Conservation (phyloP, 2,329 filamentous ascomycete species). For the Xylariaceae sp. region DNA sequence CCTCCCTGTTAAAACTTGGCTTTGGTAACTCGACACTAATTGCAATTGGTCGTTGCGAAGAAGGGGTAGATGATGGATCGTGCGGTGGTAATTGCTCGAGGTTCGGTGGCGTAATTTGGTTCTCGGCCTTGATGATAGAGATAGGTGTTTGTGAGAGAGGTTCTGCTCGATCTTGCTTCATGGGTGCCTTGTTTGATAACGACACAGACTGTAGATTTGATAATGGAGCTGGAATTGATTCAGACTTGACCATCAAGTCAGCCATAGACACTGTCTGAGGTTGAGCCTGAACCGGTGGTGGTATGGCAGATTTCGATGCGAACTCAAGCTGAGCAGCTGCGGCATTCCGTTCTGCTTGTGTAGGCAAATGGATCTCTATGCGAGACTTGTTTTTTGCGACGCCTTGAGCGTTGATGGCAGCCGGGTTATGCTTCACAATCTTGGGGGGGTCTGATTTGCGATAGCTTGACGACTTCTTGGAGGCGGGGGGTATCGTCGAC, state of each 20-base stretch:
- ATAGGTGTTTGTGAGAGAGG: conserved; percentile 1
- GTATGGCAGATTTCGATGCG: conserved; percentile 13
- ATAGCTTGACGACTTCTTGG: conserved; percentile 31
- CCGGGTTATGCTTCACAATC: conserved; percentile 40
- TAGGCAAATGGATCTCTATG: conserved; percentile 29
- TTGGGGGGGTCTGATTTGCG: conserved; percentile 29
- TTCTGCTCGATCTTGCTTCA: conserved; percentile 3
- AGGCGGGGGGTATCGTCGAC: conserved; percentile 22
- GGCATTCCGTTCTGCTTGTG: conserved; percentile 23
- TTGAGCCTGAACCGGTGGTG: conserved; percentile 18
- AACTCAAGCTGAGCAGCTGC: conserved; percentile 15
- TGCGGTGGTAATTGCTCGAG: conserved; percentile 7
- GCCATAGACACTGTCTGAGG: conserved; percentile 30
- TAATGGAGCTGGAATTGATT: conserved; percentile 13
- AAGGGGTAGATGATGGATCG: conserved; percentile 10
- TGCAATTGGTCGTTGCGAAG: conserved; percentile 20
- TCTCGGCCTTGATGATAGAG: conserved; percentile 10
- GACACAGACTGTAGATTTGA: conserved; percentile 20
- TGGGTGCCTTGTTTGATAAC: conserved; percentile 11
- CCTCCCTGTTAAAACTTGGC: conserved; percentile 46
- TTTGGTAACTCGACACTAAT: conserved; percentile 48
- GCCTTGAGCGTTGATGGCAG: conserved; percentile 31
- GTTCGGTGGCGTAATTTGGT: conserved; percentile 4
- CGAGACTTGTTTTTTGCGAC: conserved; percentile 25
- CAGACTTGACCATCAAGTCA: conserved; percentile 28